A percentile compares a stretch with the other conserved stretches of the same genome.
phyloP scores from a whole-genome alignment of 257 asterid genomes.

The Misopates orontium region DNA sequence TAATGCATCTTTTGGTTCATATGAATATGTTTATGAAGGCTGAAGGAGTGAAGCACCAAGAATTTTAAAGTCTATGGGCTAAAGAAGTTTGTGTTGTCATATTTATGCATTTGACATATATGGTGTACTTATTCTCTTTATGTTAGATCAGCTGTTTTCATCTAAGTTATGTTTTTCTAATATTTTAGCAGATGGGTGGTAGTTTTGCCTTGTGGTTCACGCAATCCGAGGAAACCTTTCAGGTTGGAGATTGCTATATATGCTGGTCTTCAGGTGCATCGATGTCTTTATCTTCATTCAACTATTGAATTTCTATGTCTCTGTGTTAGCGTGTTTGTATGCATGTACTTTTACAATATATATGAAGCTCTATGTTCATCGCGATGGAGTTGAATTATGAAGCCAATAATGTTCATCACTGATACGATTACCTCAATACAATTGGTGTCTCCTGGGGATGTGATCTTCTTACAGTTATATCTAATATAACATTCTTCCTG shows the following conservation, averaged over 20 bases:
- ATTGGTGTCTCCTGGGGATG: too few species aligned
- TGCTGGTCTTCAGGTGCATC: slow-evolving; percentile 55
- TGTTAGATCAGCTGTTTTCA: not conserved
- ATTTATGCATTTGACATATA: not conserved
- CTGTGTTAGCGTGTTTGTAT: not conserved
- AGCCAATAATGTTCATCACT: too few species aligned
- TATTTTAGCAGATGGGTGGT: slow-evolving; percentile 80
- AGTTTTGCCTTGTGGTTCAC: slow-evolving; percentile 82
- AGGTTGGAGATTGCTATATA: slow-evolving; percentile 92
- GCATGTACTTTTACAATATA: not conserved
- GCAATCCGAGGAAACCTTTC: slow-evolving; percentile 65
- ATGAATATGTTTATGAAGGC: too few species aligned
- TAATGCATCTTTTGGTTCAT: too few species aligned
- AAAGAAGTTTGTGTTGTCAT: not conserved
- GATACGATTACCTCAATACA: too few species aligned
- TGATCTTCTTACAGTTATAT: too few species aligned
- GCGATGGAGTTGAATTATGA: too few species aligned
- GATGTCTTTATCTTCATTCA: slow-evolving; percentile 5
- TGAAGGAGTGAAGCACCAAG: too few species aligned
- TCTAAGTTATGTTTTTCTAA: slow-evolving; percentile 1
- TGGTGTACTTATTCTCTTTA: too few species aligned
- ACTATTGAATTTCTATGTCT: too few species aligned
- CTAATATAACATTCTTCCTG: too few species aligned
- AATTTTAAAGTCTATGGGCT: not conserved
- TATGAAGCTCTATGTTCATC: too few species aligned